These are phyloP conservation scores for Kluyveromyces sp. DNA, from an alignment of 1,139 yeast genomes.

Conservation along the genomic window DNA sequence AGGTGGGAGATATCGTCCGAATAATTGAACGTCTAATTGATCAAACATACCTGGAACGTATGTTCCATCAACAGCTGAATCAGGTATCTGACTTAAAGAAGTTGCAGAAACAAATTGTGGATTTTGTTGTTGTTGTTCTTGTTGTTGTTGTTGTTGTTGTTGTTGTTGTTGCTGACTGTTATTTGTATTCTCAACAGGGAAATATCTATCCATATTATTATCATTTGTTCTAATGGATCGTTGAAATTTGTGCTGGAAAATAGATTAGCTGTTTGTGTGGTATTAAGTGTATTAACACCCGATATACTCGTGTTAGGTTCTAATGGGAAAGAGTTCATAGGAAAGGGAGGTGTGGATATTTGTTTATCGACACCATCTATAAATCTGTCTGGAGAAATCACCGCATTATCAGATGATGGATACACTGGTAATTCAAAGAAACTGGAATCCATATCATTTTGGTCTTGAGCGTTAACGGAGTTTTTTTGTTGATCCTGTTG, in stretches of 20 bases:
- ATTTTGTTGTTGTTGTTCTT: not conserved
- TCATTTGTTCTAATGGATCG: not conserved
- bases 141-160: not conserved
- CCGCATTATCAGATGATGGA: not conserved
- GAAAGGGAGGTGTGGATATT: not conserved
- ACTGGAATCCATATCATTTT: not conserved
- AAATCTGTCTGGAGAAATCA: not conserved
- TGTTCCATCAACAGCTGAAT: slow-evolving; percentile 8
- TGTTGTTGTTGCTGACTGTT: not conserved
- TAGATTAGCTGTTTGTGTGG: slow-evolving; percentile 13
- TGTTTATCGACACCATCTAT: not conserved
- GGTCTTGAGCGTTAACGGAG: not conserved
- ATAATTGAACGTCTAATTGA: slow-evolving; percentile 71
- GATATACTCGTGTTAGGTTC: slow-evolving; percentile 12
- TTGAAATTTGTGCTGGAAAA: slow-evolving; percentile 6
- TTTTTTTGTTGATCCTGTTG: slow-evolving; percentile 4
- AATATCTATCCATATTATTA: slow-evolving; percentile 6
- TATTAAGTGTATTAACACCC: slow-evolving; percentile 15
- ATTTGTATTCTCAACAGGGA: slow-evolving; percentile 1
- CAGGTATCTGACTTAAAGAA: slow-evolving; percentile 7
- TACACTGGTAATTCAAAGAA: slow-evolving; percentile 2
- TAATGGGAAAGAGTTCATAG: not conserved
- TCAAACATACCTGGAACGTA: slow-evolving; percentile 80
- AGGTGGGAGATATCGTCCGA: slow-evolving; percentile 78
- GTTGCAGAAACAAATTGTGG: slow-evolving; percentile 1